Evolutionary conservation across 805 yeast genomes (phyloP), one percentile per base, ranked within the genome.

Genomic region (Metschnikowia cerradonensis): DNA sequence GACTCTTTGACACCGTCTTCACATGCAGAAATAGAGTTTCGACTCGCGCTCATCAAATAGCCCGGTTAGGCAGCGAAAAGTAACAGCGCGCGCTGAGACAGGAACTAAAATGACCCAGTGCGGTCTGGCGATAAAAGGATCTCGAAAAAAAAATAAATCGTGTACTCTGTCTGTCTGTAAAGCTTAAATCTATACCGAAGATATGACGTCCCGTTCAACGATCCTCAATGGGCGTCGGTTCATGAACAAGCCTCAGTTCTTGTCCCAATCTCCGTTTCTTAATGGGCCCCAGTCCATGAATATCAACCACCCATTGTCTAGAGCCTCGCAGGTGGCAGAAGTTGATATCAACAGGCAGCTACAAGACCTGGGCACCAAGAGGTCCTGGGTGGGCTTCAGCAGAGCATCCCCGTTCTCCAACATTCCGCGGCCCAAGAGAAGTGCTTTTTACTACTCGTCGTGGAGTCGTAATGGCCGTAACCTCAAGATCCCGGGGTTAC

Each of bases 341-440:
- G 49, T 65, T 22, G 64, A 66, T n/a, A 41, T 50, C n/a, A 58
- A 61, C 33, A 41, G 58, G 11, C 53, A 48, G 54, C 45, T 48
- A 20, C 56, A 53, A 20, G 56, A 52, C 35, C 40, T 8, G 19
- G n/a, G 53, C 10, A 30, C 35, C 31, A 55, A 65, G 30, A 47
- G 53, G 45, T 51, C 60, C 15, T 57, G 67, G 47, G 60, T 57
- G 33, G 63, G 64, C 49, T 68, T 64, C 52, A 75, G 77, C 53
- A 70, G 67, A 13, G 53, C 52, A 6, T 30, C 37, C 14, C 20
- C 40, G 20, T 78, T 81, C 58, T 83, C 85, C 1, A 71, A 70
- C 55, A 77, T 81, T 46, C 83, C 85, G 2, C 68, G 83, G 51
- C 83, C 86, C 6, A 81, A 78, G 62, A 65, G 83, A 55, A 77